These are phyloP conservation scores for Populus davidiana DNA, from an alignment of 345 rosid genomes.

Conservation along the genomic window DNA sequence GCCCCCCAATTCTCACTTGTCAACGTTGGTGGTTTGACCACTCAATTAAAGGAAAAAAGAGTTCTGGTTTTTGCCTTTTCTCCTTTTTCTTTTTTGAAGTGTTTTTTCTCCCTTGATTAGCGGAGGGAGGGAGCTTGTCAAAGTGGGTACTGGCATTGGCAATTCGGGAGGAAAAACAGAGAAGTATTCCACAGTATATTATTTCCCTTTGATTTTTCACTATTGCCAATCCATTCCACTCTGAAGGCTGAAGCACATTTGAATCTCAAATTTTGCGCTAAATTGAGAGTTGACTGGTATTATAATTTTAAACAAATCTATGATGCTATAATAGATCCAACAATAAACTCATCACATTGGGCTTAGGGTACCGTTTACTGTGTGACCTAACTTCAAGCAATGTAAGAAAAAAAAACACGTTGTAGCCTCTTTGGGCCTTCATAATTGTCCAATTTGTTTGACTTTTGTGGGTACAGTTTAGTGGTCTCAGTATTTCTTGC, in stretches of 20 bases:
- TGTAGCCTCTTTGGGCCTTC: neutral
- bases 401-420: accelerated
- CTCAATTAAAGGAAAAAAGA: neutral
- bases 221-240: neutral
- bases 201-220: neutral
- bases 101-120: constrained; percentile 9
- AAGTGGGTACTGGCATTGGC: neutral
- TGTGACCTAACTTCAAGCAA: neutral
- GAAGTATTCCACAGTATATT: neutral
- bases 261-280: neutral
- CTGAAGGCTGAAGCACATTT: neutral
- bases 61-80: neutral
- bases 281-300: no score
- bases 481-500: neutral
- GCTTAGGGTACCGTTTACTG: neutral
- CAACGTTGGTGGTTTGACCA: constrained; percentile 1
- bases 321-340: no score
- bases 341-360: no score
- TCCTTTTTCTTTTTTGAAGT: neutral
- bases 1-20: no score
- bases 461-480: neutral
- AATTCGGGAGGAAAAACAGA: neutral
- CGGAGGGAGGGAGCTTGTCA: neutral
- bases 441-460: neutral
- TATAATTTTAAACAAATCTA: no score